Evolutionary conservation across 352 stramenopile species (phyloP), one percentile per base, ranked within the genome.

Genomic region (Pythium graminicola): DNA sequence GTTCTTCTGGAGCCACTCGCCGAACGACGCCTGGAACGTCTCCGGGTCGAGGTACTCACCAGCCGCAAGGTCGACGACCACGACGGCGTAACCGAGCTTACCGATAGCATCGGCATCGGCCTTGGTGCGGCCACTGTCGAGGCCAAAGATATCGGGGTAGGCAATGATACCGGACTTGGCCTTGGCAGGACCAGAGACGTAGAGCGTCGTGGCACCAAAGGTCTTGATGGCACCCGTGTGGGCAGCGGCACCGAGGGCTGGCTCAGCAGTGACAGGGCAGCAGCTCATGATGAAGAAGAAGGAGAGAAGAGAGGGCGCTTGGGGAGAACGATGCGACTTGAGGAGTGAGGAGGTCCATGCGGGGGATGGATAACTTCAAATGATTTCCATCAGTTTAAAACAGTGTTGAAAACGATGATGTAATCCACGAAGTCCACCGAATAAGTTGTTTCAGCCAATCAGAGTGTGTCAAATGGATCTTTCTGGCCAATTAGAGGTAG

Each of bases 91-190:
- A 46, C 77, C 80, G 29, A 89, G 65, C 52, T 85, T 80, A 56
- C 81, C 81, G 40, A 93, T 56, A 40, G 57, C 71, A 63, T 89
- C 76, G 20, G 76, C 78, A 40, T 93, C 78, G 8, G 67, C 76
- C 72, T 90, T 89, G 57, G 71, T 83, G 66, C 81, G 81, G 41
- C 81, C 79, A 52, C 79, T 90, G 70, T 90, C 77, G 16, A 87
- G 62, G 17, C 81, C 81, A 59, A 77, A 89, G 53, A 90, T 81
- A 57, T 93, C 81, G 9, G 81, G 81, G 57, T 71, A 85, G 23
- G 72, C 81, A 36, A 93, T 57, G 35, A 93, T 54, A 42, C 77
- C 80, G 19, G 73, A 65, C 60, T 81, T 87, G 62, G 80, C 72
- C 26, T 29, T 72, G 32, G 77, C 65, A 3, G 80, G 80, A 13